Base-by-base conservation (phyloP, 345 rosid genomes). In the Boechera stricta region DNA sequence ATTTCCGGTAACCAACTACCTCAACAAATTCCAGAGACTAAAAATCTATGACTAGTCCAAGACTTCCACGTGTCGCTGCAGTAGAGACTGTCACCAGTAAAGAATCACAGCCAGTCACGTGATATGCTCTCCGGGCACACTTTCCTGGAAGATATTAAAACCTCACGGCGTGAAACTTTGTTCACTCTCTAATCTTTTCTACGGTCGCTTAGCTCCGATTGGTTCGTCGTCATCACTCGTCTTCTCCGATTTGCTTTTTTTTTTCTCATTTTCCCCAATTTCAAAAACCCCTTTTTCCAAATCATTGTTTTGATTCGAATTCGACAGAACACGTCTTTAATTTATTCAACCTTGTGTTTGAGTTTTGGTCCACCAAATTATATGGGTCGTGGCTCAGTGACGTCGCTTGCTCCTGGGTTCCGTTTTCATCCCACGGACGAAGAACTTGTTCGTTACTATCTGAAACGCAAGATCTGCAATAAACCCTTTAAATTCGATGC, bases 381-480 rank as follows among this genome's bases (percentile, higher is more conserved):
- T 26, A 89, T 93, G 97, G 89, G 82, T 53, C 87, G 87, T 80
- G 80, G 69, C 48, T 76, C 89, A 16, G 64, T 82, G 24, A 73
- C 86, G 44, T 89, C 87, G 29, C 85, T 92, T 2, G 95, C 92
- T 71, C 98, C 97, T 7, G 98, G 98, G 18, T 94, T 94, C 78
- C 88, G 97, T 16, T 92, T 92, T 77, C 97, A 89, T 79, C 98
- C 98, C 0, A 94, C 97, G 12, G 98, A 94, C 26, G 98, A 92
- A 81, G 98, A 94, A 67, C 87, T 94, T 38, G 86, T 92, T n/a
- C 84, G 95, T n/a, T 94, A 92, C 79, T 94, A 94, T 75, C 91
- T 94, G 16, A 90, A 86, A 35, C 86, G 96, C 72, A 94, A 92
- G 85, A 85, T 89, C 82, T 80, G 86, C 67, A 83, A 88, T 55